phyloP scores from a whole-genome alignment of 2,329 filamentous ascomycete species.

The Orbilia brochopaga region DNA sequence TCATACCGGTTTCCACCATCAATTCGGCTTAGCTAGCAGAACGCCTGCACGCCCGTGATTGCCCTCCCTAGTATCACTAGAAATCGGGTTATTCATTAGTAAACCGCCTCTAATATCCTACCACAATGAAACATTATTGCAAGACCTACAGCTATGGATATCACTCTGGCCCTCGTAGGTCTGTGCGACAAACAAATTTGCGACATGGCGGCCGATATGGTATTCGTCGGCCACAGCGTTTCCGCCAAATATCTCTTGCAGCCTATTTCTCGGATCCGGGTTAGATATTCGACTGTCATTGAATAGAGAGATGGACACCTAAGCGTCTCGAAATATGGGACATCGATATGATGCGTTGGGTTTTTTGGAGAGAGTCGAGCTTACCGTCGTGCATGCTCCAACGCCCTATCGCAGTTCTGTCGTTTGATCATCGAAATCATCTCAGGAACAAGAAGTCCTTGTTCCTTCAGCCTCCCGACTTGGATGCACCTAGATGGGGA shows the following conservation, averaged over 20 bases:
- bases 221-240: constrained; percentile 99
- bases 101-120: background rate
- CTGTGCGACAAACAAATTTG: constrained; percentile 95
- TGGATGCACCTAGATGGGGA: constrained; percentile 67
- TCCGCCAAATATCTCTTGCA: constrained; percentile 96
- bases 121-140: constrained; percentile 3
- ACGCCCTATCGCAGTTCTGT: constrained; percentile 91
- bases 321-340: no score
- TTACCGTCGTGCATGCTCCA: constrained; percentile 74
- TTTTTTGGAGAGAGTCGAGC: no score
- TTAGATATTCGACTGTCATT: no score
- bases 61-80: constrained; percentile 69
- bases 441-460: constrained; percentile 84
- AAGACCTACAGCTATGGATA: constrained; percentile 77
- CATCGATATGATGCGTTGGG: no score
- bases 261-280: constrained; percentile 57
- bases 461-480: constrained; percentile 90
- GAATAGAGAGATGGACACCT: no score
- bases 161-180: constrained; percentile 99
- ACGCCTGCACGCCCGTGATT: constrained; percentile 78
- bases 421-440: constrained; percentile 98
- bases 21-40: constrained; percentile 60
- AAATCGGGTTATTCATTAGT: background rate
- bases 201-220: constrained; percentile 88
- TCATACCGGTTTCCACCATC: no score